Evolutionary conservation across 2,329 filamentous ascomycete species (phyloP).

Genomic region (Penicillium polonicum): DNA sequence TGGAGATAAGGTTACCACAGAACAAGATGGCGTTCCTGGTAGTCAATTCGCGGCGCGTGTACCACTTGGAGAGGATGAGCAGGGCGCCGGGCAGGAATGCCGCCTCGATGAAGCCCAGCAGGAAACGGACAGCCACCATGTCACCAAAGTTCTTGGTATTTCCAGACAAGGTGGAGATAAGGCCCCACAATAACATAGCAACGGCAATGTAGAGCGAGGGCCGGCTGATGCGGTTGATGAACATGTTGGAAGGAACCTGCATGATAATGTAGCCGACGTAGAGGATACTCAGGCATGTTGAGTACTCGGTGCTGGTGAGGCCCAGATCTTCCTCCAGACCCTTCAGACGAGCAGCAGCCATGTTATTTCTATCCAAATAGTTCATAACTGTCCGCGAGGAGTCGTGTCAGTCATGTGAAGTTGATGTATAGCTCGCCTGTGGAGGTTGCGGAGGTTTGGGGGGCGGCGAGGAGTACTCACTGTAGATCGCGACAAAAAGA

Average conservation of each 20-base stretch:
- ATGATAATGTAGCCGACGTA: conserved; percentile 50
- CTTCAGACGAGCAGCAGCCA: conserved; percentile 42
- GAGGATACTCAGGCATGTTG: conserved; percentile 44
- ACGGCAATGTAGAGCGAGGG: conserved; percentile 47
- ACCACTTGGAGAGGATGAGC: conserved; percentile 49
- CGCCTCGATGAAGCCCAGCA: conserved; percentile 42
- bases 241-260: conserved; percentile 50
- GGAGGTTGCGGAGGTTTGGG: neutral
- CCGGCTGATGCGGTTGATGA: conserved; percentile 47
- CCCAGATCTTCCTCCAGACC: conserved; percentile 40
- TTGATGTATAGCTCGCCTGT: neutral
- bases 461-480: neutral
- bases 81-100: conserved; percentile 42
- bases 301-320: conserved; percentile 39
- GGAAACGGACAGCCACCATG: conserved; percentile 40
- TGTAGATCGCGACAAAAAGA: conserved; percentile 28
- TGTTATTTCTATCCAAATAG: conserved; percentile 45
- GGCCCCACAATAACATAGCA: conserved; percentile 57
- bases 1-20: conserved; percentile 48
- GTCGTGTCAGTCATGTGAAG: neutral
- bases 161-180: conserved; percentile 59
- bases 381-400: conserved; percentile 21
- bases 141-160: conserved; percentile 37
- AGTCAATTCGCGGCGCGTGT: conserved; percentile 47
- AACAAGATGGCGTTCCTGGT: conserved; percentile 49